Percentiles rank a stretch among this genome's conserved stretches.
These are phyloP conservation scores for Cercospora sojina DNA, from an alignment of 2,329 filamentous ascomycete genomes.

Conservation along the genomic window DNA sequence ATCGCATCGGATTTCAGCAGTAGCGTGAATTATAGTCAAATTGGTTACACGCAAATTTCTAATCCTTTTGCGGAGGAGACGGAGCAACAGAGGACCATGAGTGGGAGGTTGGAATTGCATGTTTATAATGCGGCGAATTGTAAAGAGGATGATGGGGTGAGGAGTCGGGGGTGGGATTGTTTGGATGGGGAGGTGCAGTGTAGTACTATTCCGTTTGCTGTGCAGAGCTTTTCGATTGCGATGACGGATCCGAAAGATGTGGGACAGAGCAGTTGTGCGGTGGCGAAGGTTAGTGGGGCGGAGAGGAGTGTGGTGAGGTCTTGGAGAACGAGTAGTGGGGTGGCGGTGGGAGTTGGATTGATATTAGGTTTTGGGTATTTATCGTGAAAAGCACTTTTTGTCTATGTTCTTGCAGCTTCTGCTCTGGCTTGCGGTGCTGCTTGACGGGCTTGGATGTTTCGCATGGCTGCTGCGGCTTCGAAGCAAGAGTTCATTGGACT, in stretches of 20 bases:
- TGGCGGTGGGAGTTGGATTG: neutral
- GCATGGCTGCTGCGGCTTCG: neutral
- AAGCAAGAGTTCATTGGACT: neutral
- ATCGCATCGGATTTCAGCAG: neutral
- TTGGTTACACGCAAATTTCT: constrained; percentile 15
- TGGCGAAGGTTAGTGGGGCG: constrained; percentile 9
- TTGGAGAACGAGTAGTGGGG: neutral
- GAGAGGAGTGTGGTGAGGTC: neutral
- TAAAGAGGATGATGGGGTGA: constrained; percentile 7
- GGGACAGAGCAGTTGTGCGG: constrained; percentile 15
- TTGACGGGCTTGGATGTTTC: neutral
- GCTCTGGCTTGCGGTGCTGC: neutral
- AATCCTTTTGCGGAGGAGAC: constrained; percentile 11
- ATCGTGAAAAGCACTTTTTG: neutral
- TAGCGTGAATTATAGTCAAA: constrained; percentile 6
- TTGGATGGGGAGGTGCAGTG: constrained; percentile 10
- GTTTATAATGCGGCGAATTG: constrained; percentile 16
- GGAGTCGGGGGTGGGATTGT: constrained; percentile 15
- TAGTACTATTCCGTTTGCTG: constrained; percentile 11
- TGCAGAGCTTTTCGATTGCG: constrained; percentile 18
- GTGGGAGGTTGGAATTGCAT: constrained; percentile 14
- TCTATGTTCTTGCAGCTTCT: neutral
- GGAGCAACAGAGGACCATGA: neutral
- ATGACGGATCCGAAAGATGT: constrained; percentile 21
- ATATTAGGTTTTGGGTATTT: neutral